These are phyloP conservation scores for Pichia rugopelliculosa DNA, from an alignment of 805 yeast genomes.

Conservation along the genomic window DNA sequence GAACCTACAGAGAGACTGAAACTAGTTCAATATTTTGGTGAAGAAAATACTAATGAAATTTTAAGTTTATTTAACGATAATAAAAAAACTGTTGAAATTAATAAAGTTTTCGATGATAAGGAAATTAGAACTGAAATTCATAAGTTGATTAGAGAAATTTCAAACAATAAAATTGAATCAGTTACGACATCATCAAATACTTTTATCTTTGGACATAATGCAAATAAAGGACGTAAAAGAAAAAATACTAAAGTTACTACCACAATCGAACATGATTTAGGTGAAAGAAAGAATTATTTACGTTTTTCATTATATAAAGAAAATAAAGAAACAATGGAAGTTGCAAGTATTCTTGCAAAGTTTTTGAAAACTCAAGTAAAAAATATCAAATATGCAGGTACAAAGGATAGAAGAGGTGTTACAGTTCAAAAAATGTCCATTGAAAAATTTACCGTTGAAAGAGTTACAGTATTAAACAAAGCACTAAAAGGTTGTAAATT, in stretches of 20 bases:
- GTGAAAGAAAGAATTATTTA: constrained; percentile 58
- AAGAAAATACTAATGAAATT: constrained; percentile 49
- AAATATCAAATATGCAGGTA: constrained; percentile 78
- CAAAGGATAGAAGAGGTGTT: constrained; percentile 93
- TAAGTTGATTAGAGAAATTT: constrained; percentile 64
- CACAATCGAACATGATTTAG: constrained; percentile 59
- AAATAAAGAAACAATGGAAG: constrained; percentile 97
- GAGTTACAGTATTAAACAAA: constrained; percentile 70
- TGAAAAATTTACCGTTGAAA: constrained; percentile 58
- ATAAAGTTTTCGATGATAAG: constrained; percentile 55
- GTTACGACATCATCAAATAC: constrained; percentile 63
- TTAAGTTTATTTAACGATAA: constrained; percentile 41
- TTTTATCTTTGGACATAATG: constrained; percentile 54
- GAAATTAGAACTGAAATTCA: constrained; percentile 72
- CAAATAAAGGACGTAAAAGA: constrained; percentile 33
- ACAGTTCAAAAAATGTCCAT: constrained; percentile 80
- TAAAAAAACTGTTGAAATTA: constrained; percentile 44
- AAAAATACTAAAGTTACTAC: constrained; percentile 34
- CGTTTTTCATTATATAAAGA: constrained; percentile 85
- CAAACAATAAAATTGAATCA: constrained; percentile 69
- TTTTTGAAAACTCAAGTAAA: constrained; percentile 69
- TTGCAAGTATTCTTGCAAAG: constrained; percentile 65
- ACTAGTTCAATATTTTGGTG: constrained; percentile 51
- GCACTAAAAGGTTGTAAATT: constrained; percentile 70
- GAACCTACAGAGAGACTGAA: constrained; percentile 38